Conservation (phyloP, 1,139 yeast genomes). For the Geotrichum restrictum region DNA sequence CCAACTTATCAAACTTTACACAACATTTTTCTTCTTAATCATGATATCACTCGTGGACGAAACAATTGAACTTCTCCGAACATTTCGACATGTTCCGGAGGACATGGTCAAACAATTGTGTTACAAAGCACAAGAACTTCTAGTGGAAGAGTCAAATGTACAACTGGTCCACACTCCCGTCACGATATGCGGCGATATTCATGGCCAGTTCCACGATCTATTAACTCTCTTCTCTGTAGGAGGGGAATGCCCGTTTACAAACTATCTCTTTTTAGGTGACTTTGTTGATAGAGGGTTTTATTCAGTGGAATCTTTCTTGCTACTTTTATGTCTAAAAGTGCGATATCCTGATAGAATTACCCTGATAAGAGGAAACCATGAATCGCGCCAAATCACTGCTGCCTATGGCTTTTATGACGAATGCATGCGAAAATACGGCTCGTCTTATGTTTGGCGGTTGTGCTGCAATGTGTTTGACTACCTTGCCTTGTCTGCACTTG, state of each 20-base stretch:
- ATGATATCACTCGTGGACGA: slow-evolving; percentile 31
- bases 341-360: slow-evolving; percentile 95
- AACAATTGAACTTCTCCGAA: slow-evolving; percentile 53
- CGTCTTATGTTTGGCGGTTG: slow-evolving; percentile 86
- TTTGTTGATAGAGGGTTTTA: slow-evolving; percentile 95
- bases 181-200: slow-evolving; percentile 95
- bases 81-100: slow-evolving; percentile 81
- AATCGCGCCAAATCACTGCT: slow-evolving; percentile 94
- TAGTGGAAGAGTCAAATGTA: slow-evolving; percentile 86
- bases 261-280: slow-evolving; percentile 73
- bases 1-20: too few species aligned
- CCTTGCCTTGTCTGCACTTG: slow-evolving; percentile 85
- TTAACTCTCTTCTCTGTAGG: slow-evolving; percentile 78
- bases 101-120: slow-evolving; percentile 77
- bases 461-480: slow-evolving; percentile 83
- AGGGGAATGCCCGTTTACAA: slow-evolving; percentile 77
- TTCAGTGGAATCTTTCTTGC: slow-evolving; percentile 79
- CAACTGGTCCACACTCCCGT: slow-evolving; percentile 95
- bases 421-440: slow-evolving; percentile 88
- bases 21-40: not conserved
- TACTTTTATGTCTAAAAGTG: slow-evolving; percentile 73
- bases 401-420: slow-evolving; percentile 98
- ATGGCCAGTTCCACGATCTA: slow-evolving; percentile 93
- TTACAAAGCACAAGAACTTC: slow-evolving; percentile 80
- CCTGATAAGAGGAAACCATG: slow-evolving; percentile 92